Evolutionary conservation across 2,329 filamentous ascomycete genomes (phyloP).

Genomic region (Verruconis gallopava): DNA sequence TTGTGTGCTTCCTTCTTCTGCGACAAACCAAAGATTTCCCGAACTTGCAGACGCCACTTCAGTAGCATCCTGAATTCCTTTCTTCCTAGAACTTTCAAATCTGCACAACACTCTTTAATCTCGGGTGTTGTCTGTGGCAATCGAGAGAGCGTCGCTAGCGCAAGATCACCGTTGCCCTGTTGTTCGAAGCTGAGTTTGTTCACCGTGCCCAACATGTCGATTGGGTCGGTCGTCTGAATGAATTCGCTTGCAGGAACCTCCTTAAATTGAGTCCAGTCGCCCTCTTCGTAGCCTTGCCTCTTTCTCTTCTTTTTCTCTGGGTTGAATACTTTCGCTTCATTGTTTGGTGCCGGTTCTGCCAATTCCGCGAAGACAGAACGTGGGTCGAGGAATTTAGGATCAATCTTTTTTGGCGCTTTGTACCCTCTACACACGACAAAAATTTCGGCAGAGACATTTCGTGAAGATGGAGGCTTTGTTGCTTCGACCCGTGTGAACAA

Average conservation of each 20-base stretch:
- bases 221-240: conserved; percentile 85
- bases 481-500: conserved; percentile 91
- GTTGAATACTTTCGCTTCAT: conserved; percentile 96
- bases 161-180: conserved; percentile 59
- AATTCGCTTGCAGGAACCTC: conserved; percentile 82
- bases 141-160: conserved; percentile 71
- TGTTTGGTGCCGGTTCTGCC: conserved; percentile 74
- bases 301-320: conserved; percentile 91
- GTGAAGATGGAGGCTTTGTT: conserved; percentile 88
- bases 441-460: conserved; percentile 95
- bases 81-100: conserved; percentile 80
- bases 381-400: conserved; percentile 84
- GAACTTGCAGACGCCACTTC: conserved; percentile 77
- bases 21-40: conserved; percentile 80
- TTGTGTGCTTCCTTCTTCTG: conserved; percentile 52
- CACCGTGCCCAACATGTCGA: conserved; percentile 74
- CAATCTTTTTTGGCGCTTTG: conserved; percentile 87
- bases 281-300: conserved; percentile 94
- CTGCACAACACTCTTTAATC: conserved; percentile 62
- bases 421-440: conserved; percentile 94
- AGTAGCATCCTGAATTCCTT: conserved; percentile 89
- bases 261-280: conserved; percentile 85
- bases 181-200: conserved; percentile 79
- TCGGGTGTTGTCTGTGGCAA: conserved; percentile 78
- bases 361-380: conserved; percentile 85